Base-by-base conservation (phyloP, 1,284 basidiomycete genomes). In the Leccinum solheimii region DNA sequence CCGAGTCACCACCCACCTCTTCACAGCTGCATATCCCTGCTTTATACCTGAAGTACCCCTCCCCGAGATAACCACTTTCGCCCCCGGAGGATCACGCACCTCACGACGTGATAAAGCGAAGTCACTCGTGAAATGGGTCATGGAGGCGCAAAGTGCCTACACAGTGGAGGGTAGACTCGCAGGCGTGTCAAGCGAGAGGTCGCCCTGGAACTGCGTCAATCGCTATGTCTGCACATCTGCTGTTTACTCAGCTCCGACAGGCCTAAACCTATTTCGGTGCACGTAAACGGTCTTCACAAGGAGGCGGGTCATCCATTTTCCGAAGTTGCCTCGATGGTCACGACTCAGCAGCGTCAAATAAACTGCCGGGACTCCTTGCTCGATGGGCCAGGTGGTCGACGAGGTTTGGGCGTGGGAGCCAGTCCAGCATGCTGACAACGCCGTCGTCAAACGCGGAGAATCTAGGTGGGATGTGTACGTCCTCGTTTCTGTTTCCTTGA, bases 271-370 rank as follows among this genome's bases (percentile, higher is more conserved):
- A 45, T 82, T 95, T 63, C 76, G 50, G 83, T 84, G 8, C 92
- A 94, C 69, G 92, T 90, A 1, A 94, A 90, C 72, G 92, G 93
- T 8, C 87, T 95, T 67, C 85, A 86, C 64, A 94, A 94, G 75
- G 90, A 94, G 84, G 91, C 86, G 60, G 63, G 32, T 32, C 32
- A 32, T 32, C 32, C 32, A 32, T 38, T 48, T 23, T 48, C 45
- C 43, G 19, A 19, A 45, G 19, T 45, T 19, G 43, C 43, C 27
- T 13, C 13, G 14, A 40, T 19, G 32, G 36, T 19, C 55, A 52
- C 56, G 19, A 14, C 58, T 55, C 26, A 13, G 9, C 3, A 26
- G 27, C n/a, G 13, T 1, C n/a, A 23, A 5, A 45, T 38, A 32
- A 91, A 68, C 83, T 87, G 0, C 0, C 73, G 75, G 0, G 67